Conservation (phyloP, 768 basidiomycete genomes). For the Podaxis mareebaensis region DNA sequence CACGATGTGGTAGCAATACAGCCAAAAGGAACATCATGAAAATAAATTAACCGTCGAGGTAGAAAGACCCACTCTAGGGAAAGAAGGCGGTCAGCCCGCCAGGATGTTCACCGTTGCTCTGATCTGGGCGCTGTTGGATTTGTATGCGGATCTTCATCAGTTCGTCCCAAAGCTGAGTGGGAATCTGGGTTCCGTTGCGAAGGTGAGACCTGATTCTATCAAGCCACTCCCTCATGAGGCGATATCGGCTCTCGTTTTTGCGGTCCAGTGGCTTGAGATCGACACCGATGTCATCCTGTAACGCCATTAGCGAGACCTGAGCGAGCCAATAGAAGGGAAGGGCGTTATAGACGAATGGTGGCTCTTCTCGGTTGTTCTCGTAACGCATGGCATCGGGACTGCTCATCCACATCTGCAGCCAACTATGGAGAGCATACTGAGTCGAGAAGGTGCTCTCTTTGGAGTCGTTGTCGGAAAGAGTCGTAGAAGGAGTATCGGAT, state of each 20-base stretch:
- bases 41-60: constrained; percentile 13
- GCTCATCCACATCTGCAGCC: constrained; percentile 57
- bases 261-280: constrained; percentile 20
- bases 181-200: constrained; percentile 41
- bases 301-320: constrained; percentile 51
- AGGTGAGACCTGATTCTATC: constrained; percentile 47
- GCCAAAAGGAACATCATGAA: not conserved
- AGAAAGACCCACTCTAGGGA: not conserved
- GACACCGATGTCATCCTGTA: constrained; percentile 43
- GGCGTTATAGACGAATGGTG: constrained; percentile 43
- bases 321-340: constrained; percentile 67
- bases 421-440: constrained; percentile 58
- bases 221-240: constrained; percentile 51
- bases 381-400: constrained; percentile 34
- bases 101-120: not conserved
- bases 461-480: constrained; percentile 13
- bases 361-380: constrained; percentile 29
- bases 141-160: constrained; percentile 40
- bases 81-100: constrained; percentile 7
- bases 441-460: constrained; percentile 28
- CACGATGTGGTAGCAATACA: constrained; percentile 3
- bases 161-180: constrained; percentile 49
- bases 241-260: constrained; percentile 39
- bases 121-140: constrained; percentile 18
- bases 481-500: constrained; percentile 8